A percentile compares a stretch with the other conserved stretches of the same genome.
phyloP scores from a whole-genome alignment of 1,284 basidiomycete species.

The Testicularia cyperi region DNA sequence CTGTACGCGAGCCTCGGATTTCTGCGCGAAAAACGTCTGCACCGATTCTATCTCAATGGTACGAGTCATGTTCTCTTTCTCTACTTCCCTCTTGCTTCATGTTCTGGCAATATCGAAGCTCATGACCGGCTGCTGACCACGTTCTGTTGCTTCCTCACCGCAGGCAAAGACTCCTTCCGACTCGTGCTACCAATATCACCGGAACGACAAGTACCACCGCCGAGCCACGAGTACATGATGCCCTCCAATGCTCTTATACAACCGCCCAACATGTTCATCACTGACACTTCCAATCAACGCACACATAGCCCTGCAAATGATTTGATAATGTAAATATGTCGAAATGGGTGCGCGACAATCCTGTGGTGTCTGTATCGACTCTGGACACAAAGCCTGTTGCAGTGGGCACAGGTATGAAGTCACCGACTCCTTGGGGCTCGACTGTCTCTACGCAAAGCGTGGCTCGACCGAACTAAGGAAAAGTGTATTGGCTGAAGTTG shows the following conservation, averaged over 20 bases:
- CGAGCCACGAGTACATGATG: conserved; percentile 1
- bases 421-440: too few species aligned
- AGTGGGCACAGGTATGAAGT: too few species aligned
- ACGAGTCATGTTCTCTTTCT: conserved; percentile 47
- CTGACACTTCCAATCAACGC: background rate
- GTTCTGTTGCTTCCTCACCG: too few species aligned
- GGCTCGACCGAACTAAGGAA: too few species aligned
- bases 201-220: conserved; percentile 2
- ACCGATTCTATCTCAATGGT: conserved; percentile 90
- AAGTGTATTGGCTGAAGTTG: too few species aligned
- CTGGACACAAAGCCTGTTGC: too few species aligned
- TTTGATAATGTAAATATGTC: background rate
- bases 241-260: conserved; percentile 19
- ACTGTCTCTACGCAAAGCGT: too few species aligned
- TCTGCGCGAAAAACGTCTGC: conserved; percentile 89
- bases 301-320: background rate
- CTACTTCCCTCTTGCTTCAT: background rate
- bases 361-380: too few species aligned
- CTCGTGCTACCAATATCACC: conserved; percentile 43
- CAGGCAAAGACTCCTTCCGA: conserved; percentile 54
- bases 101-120: too few species aligned
- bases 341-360: too few species aligned
- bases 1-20: conserved; percentile 92
- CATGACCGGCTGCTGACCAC: too few species aligned
- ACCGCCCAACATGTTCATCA: conserved; percentile 17